Percentiles rank a stretch among this genome's conserved stretches.
Conservation (phyloP, 2,329 filamentous ascomycete genomes). For the Clarireedia homoeocarpa region DNA sequence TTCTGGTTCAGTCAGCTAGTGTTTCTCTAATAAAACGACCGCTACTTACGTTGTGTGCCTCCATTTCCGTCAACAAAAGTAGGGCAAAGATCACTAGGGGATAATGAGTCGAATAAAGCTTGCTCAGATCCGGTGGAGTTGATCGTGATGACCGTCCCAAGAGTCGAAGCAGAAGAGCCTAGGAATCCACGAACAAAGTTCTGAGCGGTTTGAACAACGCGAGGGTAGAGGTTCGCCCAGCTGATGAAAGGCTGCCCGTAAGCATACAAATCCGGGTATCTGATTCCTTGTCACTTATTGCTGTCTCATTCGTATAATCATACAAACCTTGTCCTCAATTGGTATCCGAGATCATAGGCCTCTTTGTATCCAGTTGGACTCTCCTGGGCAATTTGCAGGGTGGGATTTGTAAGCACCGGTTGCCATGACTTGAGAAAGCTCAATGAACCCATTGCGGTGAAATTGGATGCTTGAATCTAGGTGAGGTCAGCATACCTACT, state of each 20-base stretch:
- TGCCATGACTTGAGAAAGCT: constrained; percentile 52
- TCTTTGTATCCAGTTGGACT: constrained; percentile 58
- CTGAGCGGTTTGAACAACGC: constrained; percentile 53
- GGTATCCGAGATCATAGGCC: constrained; percentile 46
- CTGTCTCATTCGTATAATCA: too few species aligned
- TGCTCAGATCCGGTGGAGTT: constrained; percentile 44
- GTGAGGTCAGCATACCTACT: too few species aligned
- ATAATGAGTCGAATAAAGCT: constrained; percentile 54
- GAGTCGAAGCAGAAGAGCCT: constrained; percentile 43
- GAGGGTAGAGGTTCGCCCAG: constrained; percentile 59
- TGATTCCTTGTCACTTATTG: constrained; percentile 6
- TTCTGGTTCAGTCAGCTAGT: neutral
- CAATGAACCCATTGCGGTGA: constrained; percentile 44
- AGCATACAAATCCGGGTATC: constrained; percentile 40
- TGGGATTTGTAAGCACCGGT: constrained; percentile 46
- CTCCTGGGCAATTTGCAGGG: constrained; percentile 48
- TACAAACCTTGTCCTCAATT: constrained; percentile 33
- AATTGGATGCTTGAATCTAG: constrained; percentile 45
- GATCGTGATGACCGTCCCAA: constrained; percentile 50
- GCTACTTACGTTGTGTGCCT: constrained; percentile 30
- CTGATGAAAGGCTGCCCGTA: constrained; percentile 42
- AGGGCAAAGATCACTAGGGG: constrained; percentile 55
- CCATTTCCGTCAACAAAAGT: constrained; percentile 48
- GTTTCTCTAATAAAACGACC: neutral
- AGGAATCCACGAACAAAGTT: constrained; percentile 55